These are phyloP conservation scores for Kwoniella pini DNA, from an alignment of 768 basidiomycete species.

Conservation along the genomic window DNA sequence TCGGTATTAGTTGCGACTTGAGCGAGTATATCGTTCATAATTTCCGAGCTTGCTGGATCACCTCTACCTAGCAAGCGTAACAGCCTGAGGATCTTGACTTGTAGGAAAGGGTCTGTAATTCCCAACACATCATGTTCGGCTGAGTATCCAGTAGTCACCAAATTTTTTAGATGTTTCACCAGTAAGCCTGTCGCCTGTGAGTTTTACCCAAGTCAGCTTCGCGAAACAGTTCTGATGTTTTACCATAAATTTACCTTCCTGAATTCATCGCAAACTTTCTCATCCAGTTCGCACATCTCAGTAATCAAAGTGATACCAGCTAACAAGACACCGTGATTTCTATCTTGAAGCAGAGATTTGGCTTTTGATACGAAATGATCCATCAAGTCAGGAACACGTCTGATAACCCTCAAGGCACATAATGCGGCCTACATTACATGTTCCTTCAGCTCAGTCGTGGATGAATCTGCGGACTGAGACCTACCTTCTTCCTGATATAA, in stretches of 20 bases:
- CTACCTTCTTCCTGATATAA: slow-evolving; percentile 97
- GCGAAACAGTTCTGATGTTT: background rate
- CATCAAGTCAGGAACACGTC: slow-evolving; percentile 91
- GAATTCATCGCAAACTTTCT: slow-evolving; percentile 75
- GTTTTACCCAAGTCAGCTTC: background rate
- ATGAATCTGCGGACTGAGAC: slow-evolving; percentile 24
- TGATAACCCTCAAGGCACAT: slow-evolving; percentile 89
- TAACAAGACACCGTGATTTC: slow-evolving; percentile 94
- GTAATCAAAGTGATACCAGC: slow-evolving; percentile 91
- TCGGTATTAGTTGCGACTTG: slow-evolving; percentile 99
- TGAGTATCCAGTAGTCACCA: slow-evolving; percentile 94
- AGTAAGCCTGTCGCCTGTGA: slow-evolving; percentile 60
- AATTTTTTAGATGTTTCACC: slow-evolving; percentile 89
- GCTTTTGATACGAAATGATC: slow-evolving; percentile 88
- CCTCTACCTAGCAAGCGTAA: slow-evolving; percentile 83
- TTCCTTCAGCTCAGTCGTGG: background rate
- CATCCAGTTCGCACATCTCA: slow-evolving; percentile 87
- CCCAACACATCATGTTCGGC: slow-evolving; percentile 99
- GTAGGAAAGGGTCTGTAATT: slow-evolving; percentile 65
- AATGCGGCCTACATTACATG: slow-evolving; percentile 71
- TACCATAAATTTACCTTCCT: slow-evolving; percentile 65
- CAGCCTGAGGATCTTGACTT: slow-evolving; percentile 81
- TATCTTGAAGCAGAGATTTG: slow-evolving; percentile 86
- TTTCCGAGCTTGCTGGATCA: slow-evolving; percentile 82
- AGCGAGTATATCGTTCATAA: slow-evolving; percentile 95